Evolutionary conservation across 148 eudicot species (phyloP).

Genomic region (Rhododendron molle): DNA sequence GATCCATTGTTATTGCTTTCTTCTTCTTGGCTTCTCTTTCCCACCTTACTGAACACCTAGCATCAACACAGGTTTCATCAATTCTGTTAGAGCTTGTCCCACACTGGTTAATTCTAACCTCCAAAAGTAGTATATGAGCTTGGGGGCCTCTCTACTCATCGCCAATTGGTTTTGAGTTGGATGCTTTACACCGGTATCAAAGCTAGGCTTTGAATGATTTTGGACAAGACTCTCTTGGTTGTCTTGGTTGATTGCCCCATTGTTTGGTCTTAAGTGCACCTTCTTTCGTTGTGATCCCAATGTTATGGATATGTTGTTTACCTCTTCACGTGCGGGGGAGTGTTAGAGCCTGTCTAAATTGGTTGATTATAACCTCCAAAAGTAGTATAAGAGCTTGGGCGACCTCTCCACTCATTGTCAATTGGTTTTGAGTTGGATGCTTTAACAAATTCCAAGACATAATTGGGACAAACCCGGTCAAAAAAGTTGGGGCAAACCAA

Average conservation of each 20-base stretch:
- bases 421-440: too few species aligned
- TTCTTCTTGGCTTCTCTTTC: background rate
- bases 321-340: background rate
- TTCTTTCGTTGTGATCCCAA: background rate
- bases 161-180: background rate
- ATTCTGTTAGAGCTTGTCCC: background rate
- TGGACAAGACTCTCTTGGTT: background rate
- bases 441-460: too few species aligned
- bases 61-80: background rate
- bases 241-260: background rate
- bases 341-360: too few species aligned
- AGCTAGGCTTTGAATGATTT: background rate
- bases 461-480: background rate
- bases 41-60: background rate
- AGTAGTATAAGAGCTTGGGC: too few species aligned
- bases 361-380: too few species aligned
- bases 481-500: background rate
- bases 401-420: too few species aligned
- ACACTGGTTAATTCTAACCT: background rate
- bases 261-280: background rate
- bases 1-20: slow-evolving; percentile 12
- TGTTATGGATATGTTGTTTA: background rate
- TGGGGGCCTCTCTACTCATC: background rate
- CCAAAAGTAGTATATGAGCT: background rate
- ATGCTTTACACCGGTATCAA: background rate